phyloP scores from a whole-genome alignment of 495 filamentous ascomycete species.

The Penicillium cataractarum region DNA sequence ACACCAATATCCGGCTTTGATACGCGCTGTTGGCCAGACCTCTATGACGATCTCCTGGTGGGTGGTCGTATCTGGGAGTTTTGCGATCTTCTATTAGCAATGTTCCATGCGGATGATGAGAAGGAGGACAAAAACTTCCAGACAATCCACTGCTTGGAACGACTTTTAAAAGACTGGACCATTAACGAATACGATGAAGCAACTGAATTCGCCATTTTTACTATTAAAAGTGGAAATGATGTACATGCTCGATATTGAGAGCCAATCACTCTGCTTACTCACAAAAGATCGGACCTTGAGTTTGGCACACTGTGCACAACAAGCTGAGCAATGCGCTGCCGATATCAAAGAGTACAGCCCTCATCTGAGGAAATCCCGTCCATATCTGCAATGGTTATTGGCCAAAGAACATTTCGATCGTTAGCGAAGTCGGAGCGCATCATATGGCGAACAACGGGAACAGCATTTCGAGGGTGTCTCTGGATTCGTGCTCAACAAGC shows the following conservation, averaged over 20 bases:
- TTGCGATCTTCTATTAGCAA: neutral
- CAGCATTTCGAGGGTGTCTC: neutral
- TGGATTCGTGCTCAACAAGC: neutral
- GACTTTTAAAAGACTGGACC: neutral
- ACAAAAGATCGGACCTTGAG: neutral
- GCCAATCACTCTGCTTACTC: neutral
- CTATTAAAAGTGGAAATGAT: neutral
- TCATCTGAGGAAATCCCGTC: slow-evolving; percentile 6
- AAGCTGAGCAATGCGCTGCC: neutral
- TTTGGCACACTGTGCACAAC: neutral
- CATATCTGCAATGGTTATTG: slow-evolving; percentile 18
- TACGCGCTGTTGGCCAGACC: neutral
- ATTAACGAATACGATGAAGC: neutral
- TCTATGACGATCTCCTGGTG: neutral
- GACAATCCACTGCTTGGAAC: neutral
- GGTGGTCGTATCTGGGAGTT: slow-evolving; percentile 1
- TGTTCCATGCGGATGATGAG: neutral
- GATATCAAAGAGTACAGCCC: slow-evolving; percentile 7
- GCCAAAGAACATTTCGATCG: slow-evolving; percentile 17
- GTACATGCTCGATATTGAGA: neutral
- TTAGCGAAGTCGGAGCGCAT: neutral
- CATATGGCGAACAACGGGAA: neutral
- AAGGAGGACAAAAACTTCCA: neutral
- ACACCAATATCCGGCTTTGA: neutral
- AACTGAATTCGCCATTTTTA: neutral